A percentile compares a stretch with the other conserved stretches of the same genome.
Evolutionary conservation across 1,139 yeast species (phyloP).

Genomic region (Candida sojae): DNA sequence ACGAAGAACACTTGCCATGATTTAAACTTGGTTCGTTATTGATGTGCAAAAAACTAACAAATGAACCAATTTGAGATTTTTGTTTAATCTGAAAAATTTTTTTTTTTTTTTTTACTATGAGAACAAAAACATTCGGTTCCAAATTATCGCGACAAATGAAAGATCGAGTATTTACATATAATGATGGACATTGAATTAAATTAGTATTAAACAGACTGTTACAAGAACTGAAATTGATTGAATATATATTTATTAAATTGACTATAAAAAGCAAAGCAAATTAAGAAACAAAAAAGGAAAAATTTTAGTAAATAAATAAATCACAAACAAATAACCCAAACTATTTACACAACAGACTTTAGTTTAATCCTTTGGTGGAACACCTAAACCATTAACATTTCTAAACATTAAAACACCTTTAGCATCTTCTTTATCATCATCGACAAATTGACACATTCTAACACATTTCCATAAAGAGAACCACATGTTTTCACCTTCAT

Average conservation of each 20-base stretch:
- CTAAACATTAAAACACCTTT: slow-evolving; percentile 67
- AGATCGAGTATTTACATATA: neutral
- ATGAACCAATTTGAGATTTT: neutral
- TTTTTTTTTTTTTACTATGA: neutral
- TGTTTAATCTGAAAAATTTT: slow-evolving; percentile 1
- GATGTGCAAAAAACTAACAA: neutral
- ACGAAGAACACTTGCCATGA: slow-evolving; percentile 17
- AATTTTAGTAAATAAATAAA: slow-evolving; percentile 6
- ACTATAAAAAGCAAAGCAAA: neutral
- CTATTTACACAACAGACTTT: neutral
- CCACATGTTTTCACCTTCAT: slow-evolving; percentile 74
- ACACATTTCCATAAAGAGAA: slow-evolving; percentile 67
- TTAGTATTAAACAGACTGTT: too few species aligned
- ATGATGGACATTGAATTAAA: too few species aligned
- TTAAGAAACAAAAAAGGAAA: neutral
- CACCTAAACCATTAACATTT: slow-evolving; percentile 54
- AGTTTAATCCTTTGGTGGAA: slow-evolving; percentile 36
- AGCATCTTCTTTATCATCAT: slow-evolving; percentile 58
- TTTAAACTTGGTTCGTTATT: neutral
- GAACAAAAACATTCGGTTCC: neutral
- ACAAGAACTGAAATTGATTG: neutral
- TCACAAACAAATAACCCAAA: neutral
- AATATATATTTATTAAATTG: neutral
- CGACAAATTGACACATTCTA: slow-evolving; percentile 80
- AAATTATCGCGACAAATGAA: neutral